Percentiles rank a stretch among this genome's conserved stretches.
Conservation (phyloP, 441 rosid species). For the Caryocar brasiliense region DNA sequence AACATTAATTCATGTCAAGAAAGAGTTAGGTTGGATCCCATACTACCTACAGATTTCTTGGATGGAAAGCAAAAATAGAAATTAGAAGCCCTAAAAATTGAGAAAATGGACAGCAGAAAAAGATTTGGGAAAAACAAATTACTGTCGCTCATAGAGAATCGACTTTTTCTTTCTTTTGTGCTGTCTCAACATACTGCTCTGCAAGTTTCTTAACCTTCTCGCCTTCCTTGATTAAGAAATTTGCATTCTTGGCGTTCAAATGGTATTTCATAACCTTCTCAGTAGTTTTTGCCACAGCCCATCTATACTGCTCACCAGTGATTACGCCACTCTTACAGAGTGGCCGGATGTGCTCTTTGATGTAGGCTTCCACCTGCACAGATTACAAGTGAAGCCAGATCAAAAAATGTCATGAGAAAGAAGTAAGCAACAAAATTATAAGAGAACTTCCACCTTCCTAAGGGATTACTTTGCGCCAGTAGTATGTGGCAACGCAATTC, state of each 20-base stretch:
- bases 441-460: no score
- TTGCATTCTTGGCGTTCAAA: conserved; percentile 69
- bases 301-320: conserved; percentile 70
- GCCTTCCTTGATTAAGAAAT: conserved; percentile 88
- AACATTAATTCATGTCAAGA: no score
- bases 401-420: conserved; percentile 5
- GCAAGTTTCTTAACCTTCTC: conserved; percentile 97
- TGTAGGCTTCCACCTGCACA: conserved; percentile 78
- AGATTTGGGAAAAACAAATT: background rate
- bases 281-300: conserved; percentile 83
- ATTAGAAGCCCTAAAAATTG: background rate
- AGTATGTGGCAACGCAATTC: background rate
- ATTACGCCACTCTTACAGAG: conserved; percentile 88
- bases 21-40: no score
- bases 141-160: conserved; percentile 9
- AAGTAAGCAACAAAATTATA: background rate
- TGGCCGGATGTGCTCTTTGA: conserved; percentile 95
- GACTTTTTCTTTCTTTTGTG: conserved; percentile 49
- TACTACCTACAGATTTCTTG: no score
- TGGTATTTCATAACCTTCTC: conserved; percentile 95
- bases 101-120: background rate
- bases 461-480: background rate
- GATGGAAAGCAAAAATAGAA: no score
- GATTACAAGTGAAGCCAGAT: no score
- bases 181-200: conserved; percentile 82